Base-by-base conservation (phyloP, 805 yeast species). In the Suhomyces pyralidae region DNA sequence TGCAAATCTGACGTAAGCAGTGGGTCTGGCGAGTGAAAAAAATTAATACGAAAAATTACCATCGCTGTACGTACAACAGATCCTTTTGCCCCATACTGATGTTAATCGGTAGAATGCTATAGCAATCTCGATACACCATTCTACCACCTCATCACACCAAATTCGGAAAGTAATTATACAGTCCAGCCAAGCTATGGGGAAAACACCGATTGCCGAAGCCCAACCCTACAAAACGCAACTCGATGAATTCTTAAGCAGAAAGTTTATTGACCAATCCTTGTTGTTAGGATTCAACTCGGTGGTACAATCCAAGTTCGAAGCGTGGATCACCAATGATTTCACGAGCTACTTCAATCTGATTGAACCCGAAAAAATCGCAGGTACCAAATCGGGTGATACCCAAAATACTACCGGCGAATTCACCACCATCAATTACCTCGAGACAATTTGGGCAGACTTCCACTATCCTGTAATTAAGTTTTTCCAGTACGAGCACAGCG, bases 401-500 rank as follows among this genome's bases (percentile, higher is more conserved):
- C 26, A 17, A 7, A 42, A 22, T 24, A 17, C 14, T 2, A 17
- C 30, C 8, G 51, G 7, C 22, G 65, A 80, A 6, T 72, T 86
- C 53, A 59, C 53, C 4, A 71, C 77, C 46, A 66, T 70, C 25
- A 61, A 62, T 15, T 64, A 59, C 45, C 57, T 75, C 17, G 86
- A 82, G 49, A 58, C 64, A 4, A 65, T 83, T 19, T 86, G 91
- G 91, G 63, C 73, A 30, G 81, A 81, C 5, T 76, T 86, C 56
- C 86, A 83, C 58, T 82, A 83, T 59, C 90, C 90, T 1, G 78
- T 82, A 2, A 76, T 85, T 55, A 84, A 83, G 58, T 77, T 77
- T 62, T 85, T 78, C 59, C 83, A 81, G 61, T 59, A 64, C 17
- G 68, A 66, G 30, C 78, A 72, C 57, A 67, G 63, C 15, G 61